Evolutionary conservation across 768 basidiomycete species (phyloP), one percentile per base, ranked within the genome.

Genomic region (Saitozyma podzolica): DNA sequence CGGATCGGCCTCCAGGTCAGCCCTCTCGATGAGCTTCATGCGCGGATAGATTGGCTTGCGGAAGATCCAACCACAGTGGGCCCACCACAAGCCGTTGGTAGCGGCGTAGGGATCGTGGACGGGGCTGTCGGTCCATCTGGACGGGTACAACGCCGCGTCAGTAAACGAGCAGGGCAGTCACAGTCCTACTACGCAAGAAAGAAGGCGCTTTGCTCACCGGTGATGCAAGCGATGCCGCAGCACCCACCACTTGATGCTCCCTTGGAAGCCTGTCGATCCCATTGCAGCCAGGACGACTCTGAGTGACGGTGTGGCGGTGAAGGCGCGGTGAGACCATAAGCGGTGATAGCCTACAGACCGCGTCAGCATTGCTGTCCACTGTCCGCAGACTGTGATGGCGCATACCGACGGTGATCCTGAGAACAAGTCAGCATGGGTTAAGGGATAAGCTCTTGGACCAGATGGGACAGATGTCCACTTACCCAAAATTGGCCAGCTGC

Each of bases 191-290:
- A n/a, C n/a, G n/a, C n/a, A n/a, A n/a, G n/a, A n/a, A 45, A 14
- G 47, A n/a, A n/a, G n/a, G n/a, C n/a, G n/a, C 42, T 10, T 17
- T 10, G 67, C 77, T 69, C 29, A 78, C 77, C 77, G 83, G 81
- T 91, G 89, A 74, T 90, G 89, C 54, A 90, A 78, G 54, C 88
- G n/a, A n/a, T n/a, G n/a, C n/a, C n/a, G n/a, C n/a, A n/a, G n/a
- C n/a, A n/a, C n/a, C n/a, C n/a, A n/a, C 82, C 87, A 88, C 86
- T 89, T 89, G 71, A 90, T 88, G 49, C 87, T 89, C 3, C 89
- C 90, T 72, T 91, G 89, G 67, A 90, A 88, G 0, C 86, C 89
- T 52, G 87, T 84, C 5, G 87, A 85, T 0, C 90, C 89, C 74
- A 90, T 79, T 37, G 84, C 78, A 17, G 89, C 87, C 40, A 91